Percentiles rank a stretch among this genome's conserved stretches.
These are phyloP conservation scores for Jacaranda copaia DNA, from an alignment of 257 asterid species.

Conservation along the genomic window DNA sequence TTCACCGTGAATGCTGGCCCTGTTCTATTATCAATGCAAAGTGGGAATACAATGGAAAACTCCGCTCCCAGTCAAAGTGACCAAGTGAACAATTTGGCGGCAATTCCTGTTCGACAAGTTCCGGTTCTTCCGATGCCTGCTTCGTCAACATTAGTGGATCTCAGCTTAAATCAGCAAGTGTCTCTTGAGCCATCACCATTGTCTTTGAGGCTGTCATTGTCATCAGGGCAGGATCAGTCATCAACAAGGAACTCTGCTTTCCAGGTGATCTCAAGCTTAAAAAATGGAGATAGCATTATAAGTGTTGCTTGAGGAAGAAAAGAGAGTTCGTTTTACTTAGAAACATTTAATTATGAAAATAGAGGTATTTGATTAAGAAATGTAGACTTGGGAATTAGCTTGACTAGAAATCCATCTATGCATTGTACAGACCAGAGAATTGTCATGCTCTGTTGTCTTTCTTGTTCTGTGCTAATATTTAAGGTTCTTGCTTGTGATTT, in stretches of 20 bases:
- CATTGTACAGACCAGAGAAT: constrained; percentile 60
- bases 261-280: constrained; percentile 45
- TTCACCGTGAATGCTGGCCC: constrained; percentile 42
- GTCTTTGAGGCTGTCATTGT: constrained; percentile 68
- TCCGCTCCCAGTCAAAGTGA: constrained; percentile 37
- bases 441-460: constrained; percentile 43
- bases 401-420: constrained; percentile 42
- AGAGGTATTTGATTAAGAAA: constrained; percentile 34
- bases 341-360: constrained; percentile 25
- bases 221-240: constrained; percentile 50
- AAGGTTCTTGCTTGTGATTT: constrained; percentile 32
- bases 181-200: constrained; percentile 45
- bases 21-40: constrained; percentile 50
- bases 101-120: constrained; percentile 45
- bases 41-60: constrained; percentile 46
- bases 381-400: constrained; percentile 38
- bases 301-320: constrained; percentile 55
- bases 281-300: constrained; percentile 53
- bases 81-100: constrained; percentile 39
- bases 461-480: constrained; percentile 39
- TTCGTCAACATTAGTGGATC: constrained; percentile 44
- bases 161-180: constrained; percentile 47
- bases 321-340: constrained; percentile 19
- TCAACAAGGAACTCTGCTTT: constrained; percentile 34
- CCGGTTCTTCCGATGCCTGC: constrained; percentile 45